Evolutionary conservation across 768 basidiomycete species (phyloP), one percentile per base, ranked within the genome.

Genomic region (Suillus tomentosus): DNA sequence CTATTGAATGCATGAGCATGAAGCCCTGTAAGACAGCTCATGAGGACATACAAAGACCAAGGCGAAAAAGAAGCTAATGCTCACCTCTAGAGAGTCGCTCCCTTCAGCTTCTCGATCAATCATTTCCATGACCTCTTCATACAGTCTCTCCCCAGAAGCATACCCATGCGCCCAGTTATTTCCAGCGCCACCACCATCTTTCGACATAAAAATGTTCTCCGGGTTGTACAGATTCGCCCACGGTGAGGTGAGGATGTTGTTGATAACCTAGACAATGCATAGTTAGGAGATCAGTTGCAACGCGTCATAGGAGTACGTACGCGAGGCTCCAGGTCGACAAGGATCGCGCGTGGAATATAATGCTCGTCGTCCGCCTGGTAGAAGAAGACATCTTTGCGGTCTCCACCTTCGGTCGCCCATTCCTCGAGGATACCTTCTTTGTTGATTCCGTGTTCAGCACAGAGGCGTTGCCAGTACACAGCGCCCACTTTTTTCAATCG

Each of bases 291-390:
- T 40, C 55, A 37, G 45, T 11, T 36, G 57, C 14, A 27, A 37
- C 36, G 27, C 24, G 51, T 22, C n/a, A 51, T 11, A 40, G 56
- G 42, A 74, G 62, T 34, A 80, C 88, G 74, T 72, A 97, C 96
- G 74, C 97, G 85, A 22, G 97, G 97, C 74, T 99, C 97, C 34
- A 97, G 85, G 77, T 99, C 97, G 65, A 99, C 88, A 45, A 99
- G 84, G 66, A 99, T 96, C 5, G 97, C 94, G 60, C 97, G 86
- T 2, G 97, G 97, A 65, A 99, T 96, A 77, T 99, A 99, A 71
- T 97, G 96, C 75, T 99, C 97, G 72, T 99, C 97, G 75, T 99
- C 97, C n/a, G 97, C 97, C 76, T 99, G 96, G 75, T 99, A 99
- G 80, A 99, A 99, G 79, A 99, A 99, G 34, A 97, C 96, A 78